Evolutionary conservation across 163 green algal genomes (phyloP).

Genomic region (Volvox carteri): DNA sequence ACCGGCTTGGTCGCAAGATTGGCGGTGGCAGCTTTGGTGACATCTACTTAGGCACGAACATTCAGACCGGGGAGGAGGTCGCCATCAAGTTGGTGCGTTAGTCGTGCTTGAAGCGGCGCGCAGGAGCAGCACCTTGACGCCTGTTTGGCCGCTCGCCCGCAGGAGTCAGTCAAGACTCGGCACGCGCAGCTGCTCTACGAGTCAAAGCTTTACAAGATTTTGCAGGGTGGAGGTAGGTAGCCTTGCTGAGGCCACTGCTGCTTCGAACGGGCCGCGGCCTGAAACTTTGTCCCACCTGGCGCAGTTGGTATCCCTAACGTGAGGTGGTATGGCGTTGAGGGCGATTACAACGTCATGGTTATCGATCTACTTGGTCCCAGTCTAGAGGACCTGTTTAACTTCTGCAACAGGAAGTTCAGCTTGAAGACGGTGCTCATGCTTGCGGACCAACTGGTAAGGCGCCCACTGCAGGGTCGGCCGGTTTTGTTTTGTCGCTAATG

Average conservation of each 20-base stretch:
- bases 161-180: conserved; percentile 91
- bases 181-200: conserved; percentile 99
- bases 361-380: conserved; percentile 98
- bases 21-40: conserved; percentile 96
- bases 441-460: conserved; percentile 96
- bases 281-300: not conserved
- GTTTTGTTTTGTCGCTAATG: too few relatives aligned
- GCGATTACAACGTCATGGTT: conserved; percentile 99
- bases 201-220: conserved; percentile 99
- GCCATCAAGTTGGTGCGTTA: conserved; percentile 94
- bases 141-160: conserved; percentile 22
- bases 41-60: conserved; percentile 96
- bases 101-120: conserved; percentile 31
- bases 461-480: not conserved
- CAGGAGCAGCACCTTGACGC: not conserved
- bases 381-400: conserved; percentile 99
- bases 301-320: conserved; percentile 98
- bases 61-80: conserved; percentile 96
- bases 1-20: conserved; percentile 95
- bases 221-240: conserved; percentile 96
- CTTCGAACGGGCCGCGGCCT: conserved; percentile 31
- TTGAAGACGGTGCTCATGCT: conserved; percentile 99
- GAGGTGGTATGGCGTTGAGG: conserved; percentile 98
- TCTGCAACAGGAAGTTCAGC: conserved; percentile 98
- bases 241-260: not conserved